Evolutionary conservation across 441 rosid genomes (phyloP), one percentile per base, ranked within the genome.

Genomic region (Macaranga tanarius): DNA sequence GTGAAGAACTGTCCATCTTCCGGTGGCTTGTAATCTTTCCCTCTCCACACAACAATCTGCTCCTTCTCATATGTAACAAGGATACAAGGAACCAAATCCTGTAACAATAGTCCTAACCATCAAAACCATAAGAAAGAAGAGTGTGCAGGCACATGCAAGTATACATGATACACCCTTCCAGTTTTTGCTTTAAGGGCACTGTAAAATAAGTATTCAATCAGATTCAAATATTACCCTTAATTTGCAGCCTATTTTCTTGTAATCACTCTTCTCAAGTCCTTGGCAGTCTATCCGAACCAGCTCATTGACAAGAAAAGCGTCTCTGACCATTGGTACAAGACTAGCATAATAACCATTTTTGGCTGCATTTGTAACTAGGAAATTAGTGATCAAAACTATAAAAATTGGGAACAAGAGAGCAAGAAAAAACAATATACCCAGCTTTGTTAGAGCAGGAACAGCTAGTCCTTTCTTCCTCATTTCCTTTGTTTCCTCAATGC

Each of bases 271-370:
- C 79, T 90, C 95, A 47, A 92, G 82, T 50, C 99, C 98, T 67
- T 76, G 80, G 80, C 98, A 90, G 83, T 95, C 98, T 71, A 92
- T 88, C 55, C 89, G 84, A 63, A 95, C 86, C 74, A 95, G 82
- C 72, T 95, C 96, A 52, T 62, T 82, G 62, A 83, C 83, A 1
- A 88, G 76, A 79, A 95, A 92, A 42, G 97, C 98, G 69, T 92
- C 99, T 83, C 97, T 89, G 72, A 90, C 92, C 99, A 91, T 87
- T 59, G 97, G 80, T 59, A 92, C 91, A 76, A 92, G 83, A 77
- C 92, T 91, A 44, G 91, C 97, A 76, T 90, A 92, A 76, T 91
- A 95, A 16, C 98, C 97, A 76, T 92, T 95, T 86, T 90, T 91
- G 22, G 94, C 96, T 94, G 93, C 83, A 86, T 51, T 73, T 63